These are phyloP conservation scores for Mucor saturninus DNA, from an alignment of 371 early-diverging fungal genomes.

Conservation along the genomic window DNA sequence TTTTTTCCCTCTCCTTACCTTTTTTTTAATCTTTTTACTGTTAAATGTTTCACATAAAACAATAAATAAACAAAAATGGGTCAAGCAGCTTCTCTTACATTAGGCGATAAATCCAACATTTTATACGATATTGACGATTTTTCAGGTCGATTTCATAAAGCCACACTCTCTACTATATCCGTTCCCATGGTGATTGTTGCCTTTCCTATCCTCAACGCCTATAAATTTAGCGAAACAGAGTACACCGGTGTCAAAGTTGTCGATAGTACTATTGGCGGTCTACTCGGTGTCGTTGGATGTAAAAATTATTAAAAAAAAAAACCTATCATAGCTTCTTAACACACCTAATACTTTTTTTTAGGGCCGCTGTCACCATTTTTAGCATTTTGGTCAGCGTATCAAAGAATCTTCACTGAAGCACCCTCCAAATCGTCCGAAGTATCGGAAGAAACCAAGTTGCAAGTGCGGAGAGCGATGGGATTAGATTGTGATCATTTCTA, in stretches of 20 bases:
- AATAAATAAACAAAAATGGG: conserved; percentile 16
- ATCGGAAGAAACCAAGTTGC: conserved; percentile 34
- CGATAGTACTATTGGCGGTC: conserved; percentile 50
- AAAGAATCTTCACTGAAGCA: conserved; percentile 41
- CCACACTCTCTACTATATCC: conserved; percentile 44
- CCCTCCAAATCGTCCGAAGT: conserved; percentile 36
- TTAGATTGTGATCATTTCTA: conserved; percentile 50
- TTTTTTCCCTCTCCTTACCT: too few relatives aligned
- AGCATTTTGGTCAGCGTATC: conserved; percentile 48
- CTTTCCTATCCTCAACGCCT: conserved; percentile 53
- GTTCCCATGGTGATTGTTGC: conserved; percentile 56
- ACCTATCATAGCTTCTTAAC: too few relatives aligned
- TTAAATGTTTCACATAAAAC: too few relatives aligned
- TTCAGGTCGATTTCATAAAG: conserved; percentile 39
- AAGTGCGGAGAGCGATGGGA: conserved; percentile 40
- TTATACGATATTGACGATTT: conserved; percentile 34
- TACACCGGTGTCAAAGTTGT: conserved; percentile 49
- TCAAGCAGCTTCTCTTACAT: conserved; percentile 37
- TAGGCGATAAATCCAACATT: conserved; percentile 28
- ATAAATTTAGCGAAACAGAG: conserved; percentile 45
- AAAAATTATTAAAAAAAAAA: neutral
- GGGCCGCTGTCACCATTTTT: conserved; percentile 57
- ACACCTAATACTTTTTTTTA: neutral
- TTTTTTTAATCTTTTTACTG: neutral
- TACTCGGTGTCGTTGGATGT: conserved; percentile 55